These are phyloP conservation scores for Xylaria sp. DNA, from an alignment of 2,329 filamentous ascomycete genomes.

Conservation along the genomic window DNA sequence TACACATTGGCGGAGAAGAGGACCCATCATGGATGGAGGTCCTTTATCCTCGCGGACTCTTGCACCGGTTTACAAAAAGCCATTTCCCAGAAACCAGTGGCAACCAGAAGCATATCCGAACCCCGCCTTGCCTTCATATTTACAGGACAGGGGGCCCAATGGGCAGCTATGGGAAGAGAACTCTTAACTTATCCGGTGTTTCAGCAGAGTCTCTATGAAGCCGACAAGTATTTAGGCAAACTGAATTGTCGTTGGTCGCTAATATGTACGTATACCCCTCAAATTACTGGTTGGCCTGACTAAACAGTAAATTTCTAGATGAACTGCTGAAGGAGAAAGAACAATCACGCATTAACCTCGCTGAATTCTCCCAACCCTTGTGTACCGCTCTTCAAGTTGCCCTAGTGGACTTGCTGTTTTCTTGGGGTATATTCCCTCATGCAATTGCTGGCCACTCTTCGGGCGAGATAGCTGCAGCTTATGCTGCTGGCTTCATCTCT, in stretches of 20 bases:
- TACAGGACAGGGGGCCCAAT: constrained; percentile 60
- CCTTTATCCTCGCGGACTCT: constrained; percentile 24
- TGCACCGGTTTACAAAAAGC: constrained; percentile 13
- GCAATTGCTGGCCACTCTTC: constrained; percentile 54
- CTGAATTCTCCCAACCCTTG: constrained; percentile 36
- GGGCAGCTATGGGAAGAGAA: constrained; percentile 55
- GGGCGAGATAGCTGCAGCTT: constrained; percentile 57
- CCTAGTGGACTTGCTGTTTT: constrained; percentile 53
- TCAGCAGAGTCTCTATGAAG: constrained; percentile 22
- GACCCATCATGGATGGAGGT: constrained; percentile 34
- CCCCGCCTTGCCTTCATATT: constrained; percentile 50
- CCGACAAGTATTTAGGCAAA: constrained; percentile 27
- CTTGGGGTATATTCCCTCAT: constrained; percentile 46
- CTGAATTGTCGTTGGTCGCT: constrained; percentile 29
- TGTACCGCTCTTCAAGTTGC: constrained; percentile 51
- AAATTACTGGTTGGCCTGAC: not conserved
- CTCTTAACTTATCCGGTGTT: constrained; percentile 37
- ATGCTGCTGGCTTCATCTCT: constrained; percentile 49
- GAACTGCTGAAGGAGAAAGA: constrained; percentile 33
- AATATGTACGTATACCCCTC: constrained; percentile 19
- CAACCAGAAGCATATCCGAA: constrained; percentile 19
- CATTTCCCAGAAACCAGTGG: constrained; percentile 17
- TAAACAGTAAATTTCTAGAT: constrained; percentile 23
- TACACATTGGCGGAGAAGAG: constrained; percentile 35
- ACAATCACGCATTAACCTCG: constrained; percentile 27